Evolutionary conservation across 495 filamentous ascomycete genomes (phyloP).

Genomic region (Articulospora tetracladia): DNA sequence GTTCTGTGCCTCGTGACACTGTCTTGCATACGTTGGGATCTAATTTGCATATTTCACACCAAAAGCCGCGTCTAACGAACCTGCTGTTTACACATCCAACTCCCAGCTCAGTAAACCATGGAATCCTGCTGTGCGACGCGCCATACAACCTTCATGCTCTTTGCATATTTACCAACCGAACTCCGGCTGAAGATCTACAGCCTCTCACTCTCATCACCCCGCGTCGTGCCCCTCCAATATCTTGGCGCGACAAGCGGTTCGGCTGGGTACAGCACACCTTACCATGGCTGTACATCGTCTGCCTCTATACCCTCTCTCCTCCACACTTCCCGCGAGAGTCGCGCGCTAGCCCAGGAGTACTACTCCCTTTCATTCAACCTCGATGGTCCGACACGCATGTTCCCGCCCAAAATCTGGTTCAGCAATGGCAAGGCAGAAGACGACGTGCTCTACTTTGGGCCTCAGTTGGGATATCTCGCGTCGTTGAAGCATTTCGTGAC

Average conservation of each 20-base stretch:
- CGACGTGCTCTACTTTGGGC: conserved; percentile 9
- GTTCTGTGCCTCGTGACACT: not conserved
- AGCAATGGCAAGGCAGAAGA: not conserved
- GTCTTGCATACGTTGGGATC: not conserved
- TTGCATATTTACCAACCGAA: conserved; percentile 38
- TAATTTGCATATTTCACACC: not conserved
- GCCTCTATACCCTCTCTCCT: conserved; percentile 7
- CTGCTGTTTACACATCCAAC: not conserved
- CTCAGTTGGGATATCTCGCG: not conserved
- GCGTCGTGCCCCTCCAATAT: conserved; percentile 12
- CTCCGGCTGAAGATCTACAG: conserved; percentile 44
- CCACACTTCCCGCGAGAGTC: conserved; percentile 7
- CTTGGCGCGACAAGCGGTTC: not conserved
- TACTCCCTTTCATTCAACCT: conserved; percentile 14
- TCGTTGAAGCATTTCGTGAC: conserved; percentile 7
- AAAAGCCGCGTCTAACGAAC: not conserved
- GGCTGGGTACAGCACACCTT: not conserved
- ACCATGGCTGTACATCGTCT: conserved; percentile 9
- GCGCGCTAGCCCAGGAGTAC: conserved; percentile 3
- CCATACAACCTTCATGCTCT: conserved; percentile 14
- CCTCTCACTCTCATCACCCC: conserved; percentile 34
- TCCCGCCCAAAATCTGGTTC: conserved; percentile 10
- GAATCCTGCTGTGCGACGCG: not conserved
- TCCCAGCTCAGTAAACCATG: conserved; percentile 9
- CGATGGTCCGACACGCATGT: not conserved